phyloP scores from a whole-genome alignment of 441 rosid genomes.

The Populus hybrid region DNA sequence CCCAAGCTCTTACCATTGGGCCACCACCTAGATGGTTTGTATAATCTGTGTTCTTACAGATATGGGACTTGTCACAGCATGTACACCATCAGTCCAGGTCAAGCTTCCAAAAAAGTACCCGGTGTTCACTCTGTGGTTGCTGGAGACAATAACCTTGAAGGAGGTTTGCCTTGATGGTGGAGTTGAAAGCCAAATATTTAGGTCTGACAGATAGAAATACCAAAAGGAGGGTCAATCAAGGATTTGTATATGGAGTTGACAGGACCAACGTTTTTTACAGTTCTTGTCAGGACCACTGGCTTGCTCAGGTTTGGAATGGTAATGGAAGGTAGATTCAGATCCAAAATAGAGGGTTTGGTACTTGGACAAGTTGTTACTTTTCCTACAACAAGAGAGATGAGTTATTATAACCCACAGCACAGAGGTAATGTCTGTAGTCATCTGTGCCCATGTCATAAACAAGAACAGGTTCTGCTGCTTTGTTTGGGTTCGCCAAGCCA shows the following conservation, averaged over 20 bases:
- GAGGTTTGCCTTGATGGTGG: no score
- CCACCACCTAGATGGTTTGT: no score
- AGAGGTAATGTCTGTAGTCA: conserved; percentile 68
- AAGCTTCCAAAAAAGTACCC: no score
- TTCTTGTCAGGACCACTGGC: neutral
- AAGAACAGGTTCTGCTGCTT: conserved; percentile 67
- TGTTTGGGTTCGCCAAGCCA: conserved; percentile 73
- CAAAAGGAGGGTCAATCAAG: no score
- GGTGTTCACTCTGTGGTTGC: no score
- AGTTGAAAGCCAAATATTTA: no score
- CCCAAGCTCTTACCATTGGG: no score
- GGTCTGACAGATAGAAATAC: no score
- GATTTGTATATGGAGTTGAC: neutral
- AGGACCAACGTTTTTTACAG: neutral
- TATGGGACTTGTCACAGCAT: no score
- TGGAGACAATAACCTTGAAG: no score
- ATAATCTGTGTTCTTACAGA: no score
- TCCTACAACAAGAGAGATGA: neutral
- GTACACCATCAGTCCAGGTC: no score
- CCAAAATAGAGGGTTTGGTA: neutral
- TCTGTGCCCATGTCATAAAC: conserved; percentile 54
- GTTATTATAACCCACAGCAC: conserved; percentile 54
- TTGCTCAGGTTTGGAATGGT: neutral
- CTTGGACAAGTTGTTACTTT: neutral
- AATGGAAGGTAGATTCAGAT: neutral